Percentiles rank a stretch among this genome's conserved stretches.
phyloP scores from a whole-genome alignment of 2,329 filamentous ascomycete species.

The Scedosporium boydii region DNA sequence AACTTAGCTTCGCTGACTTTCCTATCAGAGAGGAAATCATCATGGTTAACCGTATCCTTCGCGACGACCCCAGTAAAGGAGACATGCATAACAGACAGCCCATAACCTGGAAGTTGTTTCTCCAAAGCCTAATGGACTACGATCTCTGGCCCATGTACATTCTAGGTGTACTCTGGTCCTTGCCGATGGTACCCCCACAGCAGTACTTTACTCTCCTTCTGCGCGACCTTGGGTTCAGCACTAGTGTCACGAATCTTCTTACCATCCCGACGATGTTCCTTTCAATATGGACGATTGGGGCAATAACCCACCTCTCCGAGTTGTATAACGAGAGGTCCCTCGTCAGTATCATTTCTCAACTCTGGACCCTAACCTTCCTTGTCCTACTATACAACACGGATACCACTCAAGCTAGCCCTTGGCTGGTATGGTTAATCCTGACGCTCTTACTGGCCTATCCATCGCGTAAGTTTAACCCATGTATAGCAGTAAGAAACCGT shows the following conservation, averaged over 20 bases:
- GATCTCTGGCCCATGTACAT: conserved; percentile 48
- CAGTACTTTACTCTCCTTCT: conserved; percentile 45
- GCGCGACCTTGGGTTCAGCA: conserved; percentile 37
- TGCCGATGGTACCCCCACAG: conserved; percentile 34
- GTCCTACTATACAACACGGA: conserved; percentile 32
- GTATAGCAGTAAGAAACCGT: background rate
- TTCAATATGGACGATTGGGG: conserved; percentile 13
- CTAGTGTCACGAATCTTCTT: conserved; percentile 45
- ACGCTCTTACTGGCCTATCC: conserved; percentile 16
- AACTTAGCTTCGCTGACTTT: background rate
- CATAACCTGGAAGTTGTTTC: conserved; percentile 38
- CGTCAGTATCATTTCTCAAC: conserved; percentile 25
- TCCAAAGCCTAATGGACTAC: conserved; percentile 43
- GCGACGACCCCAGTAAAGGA: conserved; percentile 51
- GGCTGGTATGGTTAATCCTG: conserved; percentile 15
- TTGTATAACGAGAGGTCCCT: conserved; percentile 37
- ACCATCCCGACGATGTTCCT: conserved; percentile 35
- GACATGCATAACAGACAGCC: conserved; percentile 52
- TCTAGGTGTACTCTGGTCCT: conserved; percentile 35
- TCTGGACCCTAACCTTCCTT: conserved; percentile 54
- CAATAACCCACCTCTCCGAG: conserved; percentile 24
- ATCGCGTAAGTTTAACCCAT: conserved; percentile 5
- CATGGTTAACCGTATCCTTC: conserved; percentile 47
- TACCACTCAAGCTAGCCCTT: conserved; percentile 12
- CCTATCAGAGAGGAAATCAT: conserved; percentile 42